Percentiles rank a stretch among this genome's conserved stretches.
phyloP scores from a whole-genome alignment of 2,329 filamentous ascomycete genomes.

The Monosporascus sp. region DNA sequence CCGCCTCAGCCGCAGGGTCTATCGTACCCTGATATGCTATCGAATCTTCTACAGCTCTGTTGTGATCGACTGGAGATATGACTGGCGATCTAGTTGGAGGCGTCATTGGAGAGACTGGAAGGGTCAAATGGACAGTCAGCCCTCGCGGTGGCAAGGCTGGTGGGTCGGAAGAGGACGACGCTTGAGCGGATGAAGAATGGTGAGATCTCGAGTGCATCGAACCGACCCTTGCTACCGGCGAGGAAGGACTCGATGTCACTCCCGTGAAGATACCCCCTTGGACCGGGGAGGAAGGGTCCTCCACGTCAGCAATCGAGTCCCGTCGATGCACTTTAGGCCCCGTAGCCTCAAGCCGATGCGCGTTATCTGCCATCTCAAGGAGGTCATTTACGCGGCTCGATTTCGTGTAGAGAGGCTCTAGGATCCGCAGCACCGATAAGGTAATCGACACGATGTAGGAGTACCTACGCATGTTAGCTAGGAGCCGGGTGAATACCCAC shows the following conservation, averaged over 20 bases:
- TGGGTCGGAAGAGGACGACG: not conserved
- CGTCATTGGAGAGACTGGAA: constrained; percentile 16
- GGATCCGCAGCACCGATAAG: constrained; percentile 24
- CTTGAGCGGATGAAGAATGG: not conserved
- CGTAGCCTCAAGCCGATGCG: constrained; percentile 7
- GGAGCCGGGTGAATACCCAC: not conserved
- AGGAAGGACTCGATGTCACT: constrained; percentile 1
- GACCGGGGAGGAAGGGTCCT: not conserved
- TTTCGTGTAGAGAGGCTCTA: constrained; percentile 23
- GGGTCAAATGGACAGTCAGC: constrained; percentile 1
- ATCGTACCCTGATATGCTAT: constrained; percentile 8
- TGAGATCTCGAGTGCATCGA: constrained; percentile 1
- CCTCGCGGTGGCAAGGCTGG: not conserved
- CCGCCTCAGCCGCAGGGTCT: constrained; percentile 21
- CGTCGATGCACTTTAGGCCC: constrained; percentile 4
- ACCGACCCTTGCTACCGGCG: constrained; percentile 3
- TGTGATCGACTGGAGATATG: constrained; percentile 4
- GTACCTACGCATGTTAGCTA: constrained; percentile 17
- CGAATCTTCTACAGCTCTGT: constrained; percentile 8
- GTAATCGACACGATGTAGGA: constrained; percentile 24
- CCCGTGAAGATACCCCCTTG: constrained; percentile 6
- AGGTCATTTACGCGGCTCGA: constrained; percentile 18
- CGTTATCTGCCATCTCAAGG: constrained; percentile 14
- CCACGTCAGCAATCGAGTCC: not conserved
- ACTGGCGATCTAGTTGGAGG: constrained; percentile 6